Percentiles rank a stretch among this genome's conserved stretches.
phyloP scores from a whole-genome alignment of 2,329 filamentous ascomycete species.

The Diatrype stigma region DNA sequence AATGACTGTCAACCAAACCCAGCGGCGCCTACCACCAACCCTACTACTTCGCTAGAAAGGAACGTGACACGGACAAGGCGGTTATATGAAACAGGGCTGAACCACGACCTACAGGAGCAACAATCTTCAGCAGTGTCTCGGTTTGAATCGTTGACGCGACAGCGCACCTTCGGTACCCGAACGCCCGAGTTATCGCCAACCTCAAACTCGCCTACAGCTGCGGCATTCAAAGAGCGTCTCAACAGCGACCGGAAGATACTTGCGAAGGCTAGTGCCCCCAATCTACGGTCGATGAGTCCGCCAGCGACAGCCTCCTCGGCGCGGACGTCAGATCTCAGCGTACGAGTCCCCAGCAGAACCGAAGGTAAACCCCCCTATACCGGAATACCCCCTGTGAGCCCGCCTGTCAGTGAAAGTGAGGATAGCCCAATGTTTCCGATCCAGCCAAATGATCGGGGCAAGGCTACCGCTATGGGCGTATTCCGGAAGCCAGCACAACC shows the following conservation, averaged over 20 bases:
- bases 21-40: slow-evolving; percentile 30
- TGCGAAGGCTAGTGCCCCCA: slow-evolving; percentile 62
- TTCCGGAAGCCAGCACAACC: slow-evolving; percentile 65
- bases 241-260: slow-evolving; percentile 41
- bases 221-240: slow-evolving; percentile 42
- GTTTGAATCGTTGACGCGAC: slow-evolving; percentile 72
- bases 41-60: slow-evolving; percentile 52
- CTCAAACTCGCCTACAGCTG: slow-evolving; percentile 41
- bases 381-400: slow-evolving; percentile 55
- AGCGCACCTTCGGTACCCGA: slow-evolving; percentile 47
- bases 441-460: slow-evolving; percentile 65
- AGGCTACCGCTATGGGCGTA: slow-evolving; percentile 30
- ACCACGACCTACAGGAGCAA: slow-evolving; percentile 75
- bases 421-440: slow-evolving; percentile 63
- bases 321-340: slow-evolving; percentile 30
- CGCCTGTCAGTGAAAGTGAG: slow-evolving; percentile 67
- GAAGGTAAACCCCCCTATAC: slow-evolving; percentile 36
- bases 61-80: slow-evolving; percentile 67
- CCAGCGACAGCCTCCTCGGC: slow-evolving; percentile 34
- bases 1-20: slow-evolving; percentile 46
- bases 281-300: slow-evolving; percentile 57
- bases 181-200: slow-evolving; percentile 46
- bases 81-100: slow-evolving; percentile 78
- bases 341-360: slow-evolving; percentile 27
- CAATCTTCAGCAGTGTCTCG: slow-evolving; percentile 73